These are phyloP conservation scores for Persicaria maculosa DNA, from an alignment of 148 eudicot genomes.

Conservation along the genomic window DNA sequence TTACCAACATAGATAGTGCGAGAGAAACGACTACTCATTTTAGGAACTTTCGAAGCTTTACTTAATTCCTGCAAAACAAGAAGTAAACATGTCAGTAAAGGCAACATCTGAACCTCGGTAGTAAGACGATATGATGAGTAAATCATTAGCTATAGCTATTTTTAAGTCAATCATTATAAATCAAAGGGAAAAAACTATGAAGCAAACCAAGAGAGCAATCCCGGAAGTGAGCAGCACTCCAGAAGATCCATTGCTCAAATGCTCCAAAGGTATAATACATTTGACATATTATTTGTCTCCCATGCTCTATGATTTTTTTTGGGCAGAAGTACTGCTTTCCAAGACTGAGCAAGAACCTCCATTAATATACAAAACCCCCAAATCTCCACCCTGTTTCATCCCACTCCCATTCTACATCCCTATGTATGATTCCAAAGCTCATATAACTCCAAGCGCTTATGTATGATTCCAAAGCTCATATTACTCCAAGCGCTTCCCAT, in stretches of 20 bases:
- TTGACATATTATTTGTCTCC: conserved; percentile 53
- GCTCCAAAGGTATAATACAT: conserved; percentile 76
- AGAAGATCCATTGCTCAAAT: conserved; percentile 78
- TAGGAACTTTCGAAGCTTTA: conserved; percentile 14
- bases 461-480: conserved; percentile 95
- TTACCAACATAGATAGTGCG: conserved; percentile 97
- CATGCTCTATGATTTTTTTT: conserved; percentile 52
- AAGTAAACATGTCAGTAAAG: conserved; percentile 10
- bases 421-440: conserved; percentile 92
- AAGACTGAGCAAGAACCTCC: conserved; percentile 66
- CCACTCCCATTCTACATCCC: conserved; percentile 85
- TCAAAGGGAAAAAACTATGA: conserved; percentile 45
- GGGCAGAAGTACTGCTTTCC: conserved; percentile 53
- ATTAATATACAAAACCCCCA: conserved; percentile 46
- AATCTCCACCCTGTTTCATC: conserved; percentile 67
- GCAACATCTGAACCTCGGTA: neutral
- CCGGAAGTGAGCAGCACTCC: conserved; percentile 84
- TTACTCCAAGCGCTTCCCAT: conserved; percentile 95
- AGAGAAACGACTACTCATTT: conserved; percentile 91
- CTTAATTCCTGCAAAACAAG: neutral
- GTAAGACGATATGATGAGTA: neutral
- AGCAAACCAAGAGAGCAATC: conserved; percentile 97
- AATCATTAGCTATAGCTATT: conserved; percentile 1
- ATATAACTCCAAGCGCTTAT: conserved; percentile 27
- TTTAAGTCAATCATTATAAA: conserved; percentile 19